A percentile compares a stretch with the other conserved stretches of the same genome.
Conservation (phyloP, 2,329 filamentous ascomycete species). For the Aspergillus quadricinctus region DNA sequence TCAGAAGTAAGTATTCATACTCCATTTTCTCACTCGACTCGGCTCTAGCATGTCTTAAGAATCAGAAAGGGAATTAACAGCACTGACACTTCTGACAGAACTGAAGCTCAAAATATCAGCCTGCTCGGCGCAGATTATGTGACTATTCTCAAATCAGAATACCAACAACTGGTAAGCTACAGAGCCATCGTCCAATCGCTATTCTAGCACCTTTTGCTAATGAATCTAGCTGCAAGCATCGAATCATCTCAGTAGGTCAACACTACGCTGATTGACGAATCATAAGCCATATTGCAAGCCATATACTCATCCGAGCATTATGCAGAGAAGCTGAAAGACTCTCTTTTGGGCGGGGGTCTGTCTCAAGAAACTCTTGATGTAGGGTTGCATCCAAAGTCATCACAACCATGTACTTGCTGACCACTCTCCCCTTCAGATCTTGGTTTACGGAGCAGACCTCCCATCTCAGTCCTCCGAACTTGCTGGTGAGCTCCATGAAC, state of each 20-base stretch:
- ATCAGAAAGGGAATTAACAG: not conserved
- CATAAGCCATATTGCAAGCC: not conserved
- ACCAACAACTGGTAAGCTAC: slow-evolving; percentile 53
- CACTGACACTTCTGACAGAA: slow-evolving; percentile 2
- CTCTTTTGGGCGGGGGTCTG: slow-evolving; percentile 49
- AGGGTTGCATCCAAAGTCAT: slow-evolving; percentile 11
- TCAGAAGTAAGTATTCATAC: not conserved
- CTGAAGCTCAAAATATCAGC: slow-evolving; percentile 27
- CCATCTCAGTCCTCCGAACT: not conserved
- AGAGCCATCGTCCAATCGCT: slow-evolving; percentile 1
- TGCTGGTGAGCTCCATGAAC: not conserved
- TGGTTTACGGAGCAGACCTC: slow-evolving; percentile 13
- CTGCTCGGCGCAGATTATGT: slow-evolving; percentile 41
- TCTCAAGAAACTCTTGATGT: slow-evolving; percentile 48
- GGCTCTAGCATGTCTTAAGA: no score
- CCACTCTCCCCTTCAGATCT: slow-evolving; percentile 9
- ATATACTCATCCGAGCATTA: slow-evolving; percentile 1
- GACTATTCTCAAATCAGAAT: slow-evolving; percentile 57
- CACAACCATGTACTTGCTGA: slow-evolving; percentile 11
- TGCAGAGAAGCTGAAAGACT: slow-evolving; percentile 44
- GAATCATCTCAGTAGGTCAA: slow-evolving; percentile 12
- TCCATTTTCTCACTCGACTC: not conserved
- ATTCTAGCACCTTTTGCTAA: not conserved
- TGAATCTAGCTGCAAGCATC: slow-evolving; percentile 14
- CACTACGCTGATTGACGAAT: not conserved